Evolutionary conservation across 495 filamentous ascomycete species (phyloP), one percentile per base, ranked within the genome.

Genomic region (Neurospora terricola): DNA sequence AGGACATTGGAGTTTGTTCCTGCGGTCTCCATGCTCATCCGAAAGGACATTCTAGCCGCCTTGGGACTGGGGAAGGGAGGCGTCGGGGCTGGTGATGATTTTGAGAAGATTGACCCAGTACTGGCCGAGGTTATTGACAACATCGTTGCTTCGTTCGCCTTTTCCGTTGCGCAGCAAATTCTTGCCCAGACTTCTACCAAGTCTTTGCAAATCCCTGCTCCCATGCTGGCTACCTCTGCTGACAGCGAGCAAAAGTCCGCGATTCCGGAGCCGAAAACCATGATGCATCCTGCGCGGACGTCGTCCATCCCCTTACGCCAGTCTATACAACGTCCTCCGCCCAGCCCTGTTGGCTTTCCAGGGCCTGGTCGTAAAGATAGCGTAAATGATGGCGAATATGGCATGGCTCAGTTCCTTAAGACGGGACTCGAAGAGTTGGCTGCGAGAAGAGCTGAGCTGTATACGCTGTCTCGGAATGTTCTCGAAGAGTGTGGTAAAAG

Each of bases 381-480:
- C 73, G 18, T 71, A 12, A 72, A 77, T 3, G 81, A 83, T 2
- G 79, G 78, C 5, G 80, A 81, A 14, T 75, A 62, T n/a, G 72
- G 78, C 14, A 74, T 77, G 14, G 73, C 84, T 1, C 71, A 76
- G 0, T 86, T 84, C 72, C 77, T 86, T 8, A 93, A 90, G 76
- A 84, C 88, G 10, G 94, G 94, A 0, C 83, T 93, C 11, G 91
- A 96, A 78, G 91, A 97, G 54, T 84, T 98, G n/a, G 92, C 94
- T 48, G 91, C 91, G 37, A 88, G 86, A 70, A 86, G 95, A 80
- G 95, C 91, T 30, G 92, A 97, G 75, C 84, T 99, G 7, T 88
- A 91, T 73, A 80, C 92, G n/a, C 81, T 98, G 38, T 93, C 91
- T 18, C 86, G 95, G 75, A 92, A 91, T 68, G 87, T 93, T 16